Base-by-base conservation (phyloP, 2,329 filamentous ascomycete species). In the Aspergillus bombycis region DNA sequence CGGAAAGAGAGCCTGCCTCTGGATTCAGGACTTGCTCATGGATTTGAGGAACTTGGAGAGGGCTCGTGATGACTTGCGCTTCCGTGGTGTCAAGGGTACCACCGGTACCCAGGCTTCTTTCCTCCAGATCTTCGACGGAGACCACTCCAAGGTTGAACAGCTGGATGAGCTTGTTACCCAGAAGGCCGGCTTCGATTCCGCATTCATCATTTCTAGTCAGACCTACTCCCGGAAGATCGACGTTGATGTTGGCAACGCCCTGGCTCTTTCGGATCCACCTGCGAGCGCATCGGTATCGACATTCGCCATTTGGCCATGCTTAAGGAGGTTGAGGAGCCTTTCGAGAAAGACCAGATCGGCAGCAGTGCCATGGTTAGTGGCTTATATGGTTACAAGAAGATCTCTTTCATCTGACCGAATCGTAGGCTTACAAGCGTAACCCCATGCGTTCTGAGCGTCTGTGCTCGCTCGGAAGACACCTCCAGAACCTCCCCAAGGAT, bases 281-380 rank as follows among this genome's bases (percentile, higher is more conserved):
- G 88, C 57, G 86, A 92, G 74, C 87, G 89, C 64, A 94, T 96
- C 65, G 86, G 87, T 56, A 84, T 85, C 54, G 91, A 94, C 71
- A 91, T 95, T 68, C 85, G 91, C 56, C 89, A 92, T 73, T 82
- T 94, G 55, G 89, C 90, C 7, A 83, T 85, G 72, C 85, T 88
- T 79, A 96, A 97, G 83, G 92, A 96, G 78, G 82, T 95, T 63
- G 93, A 96, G 74, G 91, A 94, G 82, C 92, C 91, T 0, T 92
- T 93, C 70, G 91, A 94, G 80, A 88, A 88, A 71, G 86, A 88
- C 68, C 92, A 96, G 79, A 93, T 94, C 69, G 91, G 90, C 32
- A 87, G 83, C 52, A 86, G 82, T 55, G 88, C 88, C 9, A 86
- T 87, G 84, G 76, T 78, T 38, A 62, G 73, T 67, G 7, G 16